Percentiles rank a stretch among this genome's conserved stretches.
phyloP scores from a whole-genome alignment of 2,329 filamentous ascomycete species.

The Diaporthe aspalathi region DNA sequence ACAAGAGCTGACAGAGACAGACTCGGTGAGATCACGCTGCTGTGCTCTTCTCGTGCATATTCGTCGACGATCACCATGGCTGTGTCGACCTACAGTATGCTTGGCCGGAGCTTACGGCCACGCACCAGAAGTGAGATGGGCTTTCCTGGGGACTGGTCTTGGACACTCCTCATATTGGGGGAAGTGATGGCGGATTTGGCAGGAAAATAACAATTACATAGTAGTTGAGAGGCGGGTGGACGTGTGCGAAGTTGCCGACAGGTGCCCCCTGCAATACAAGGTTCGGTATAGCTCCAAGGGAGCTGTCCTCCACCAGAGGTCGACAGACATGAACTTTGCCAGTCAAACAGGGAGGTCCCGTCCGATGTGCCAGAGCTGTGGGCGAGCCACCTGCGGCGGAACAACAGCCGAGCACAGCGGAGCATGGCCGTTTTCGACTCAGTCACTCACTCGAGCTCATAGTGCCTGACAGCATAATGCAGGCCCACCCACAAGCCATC shows the following conservation, averaged over 20 bases:
- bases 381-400: conserved; percentile 18
- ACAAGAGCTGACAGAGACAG: conserved; percentile 10
- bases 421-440: conserved; percentile 5
- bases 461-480: conserved; percentile 1
- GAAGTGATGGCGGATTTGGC: neutral
- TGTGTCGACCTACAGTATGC: conserved; percentile 3
- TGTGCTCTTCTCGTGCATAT: neutral
- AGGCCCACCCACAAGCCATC: conserved; percentile 9
- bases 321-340: neutral
- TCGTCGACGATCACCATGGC: conserved; percentile 14
- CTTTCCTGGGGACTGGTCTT: neutral
- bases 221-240: conserved; percentile 3
- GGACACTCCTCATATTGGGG: neutral
- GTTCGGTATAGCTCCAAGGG: conserved; percentile 12
- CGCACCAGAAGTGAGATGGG: neutral
- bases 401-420: conserved; percentile 16
- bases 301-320: conserved; percentile 22
- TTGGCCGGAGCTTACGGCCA: conserved; percentile 8
- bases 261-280: conserved; percentile 20
- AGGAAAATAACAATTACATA: neutral
- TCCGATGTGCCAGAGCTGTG: neutral
- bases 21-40: conserved; percentile 25
- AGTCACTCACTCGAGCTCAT: conserved; percentile 15
- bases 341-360: neutral
- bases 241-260: conserved; percentile 30